phyloP scores from a whole-genome alignment of 1,139 yeast genomes.

The Magnusiomyces suaveolens region DNA sequence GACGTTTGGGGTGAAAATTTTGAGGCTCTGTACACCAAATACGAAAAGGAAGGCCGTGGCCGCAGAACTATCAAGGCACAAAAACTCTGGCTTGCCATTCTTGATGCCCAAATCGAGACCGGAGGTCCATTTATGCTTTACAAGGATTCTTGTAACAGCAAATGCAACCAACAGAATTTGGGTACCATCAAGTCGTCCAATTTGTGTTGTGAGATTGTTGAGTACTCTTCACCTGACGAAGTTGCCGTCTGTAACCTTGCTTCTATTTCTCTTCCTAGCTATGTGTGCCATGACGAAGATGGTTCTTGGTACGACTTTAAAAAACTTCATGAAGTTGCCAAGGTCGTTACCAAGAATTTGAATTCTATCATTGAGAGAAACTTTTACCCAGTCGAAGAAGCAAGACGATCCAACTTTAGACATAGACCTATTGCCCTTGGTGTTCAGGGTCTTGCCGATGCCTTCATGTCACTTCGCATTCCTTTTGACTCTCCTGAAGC shows the following conservation, averaged over 20 bases:
- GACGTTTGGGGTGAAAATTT: constrained; percentile 67
- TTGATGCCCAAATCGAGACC: constrained; percentile 74
- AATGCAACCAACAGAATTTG: constrained; percentile 67
- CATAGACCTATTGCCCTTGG: constrained; percentile 74
- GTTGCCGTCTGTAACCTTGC: constrained; percentile 80
- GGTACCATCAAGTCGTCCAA: constrained; percentile 75
- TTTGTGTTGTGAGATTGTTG: constrained; percentile 75
- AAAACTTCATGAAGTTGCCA: constrained; percentile 51
- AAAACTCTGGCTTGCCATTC: constrained; percentile 64
- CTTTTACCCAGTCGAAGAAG: constrained; percentile 54
- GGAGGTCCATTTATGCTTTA: constrained; percentile 78
- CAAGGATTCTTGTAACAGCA: constrained; percentile 70
- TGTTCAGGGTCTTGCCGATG: constrained; percentile 73
- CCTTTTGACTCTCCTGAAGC: constrained; percentile 64
- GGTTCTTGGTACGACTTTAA: constrained; percentile 45
- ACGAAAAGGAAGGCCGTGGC: constrained; percentile 54
- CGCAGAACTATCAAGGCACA: constrained; percentile 57
- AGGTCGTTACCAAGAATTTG: constrained; percentile 54
- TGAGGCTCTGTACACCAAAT: constrained; percentile 48
- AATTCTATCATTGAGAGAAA: constrained; percentile 61
- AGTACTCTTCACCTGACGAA: constrained; percentile 67
- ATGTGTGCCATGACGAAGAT: constrained; percentile 34
- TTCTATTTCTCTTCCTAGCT: constrained; percentile 65
- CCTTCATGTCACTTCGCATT: constrained; percentile 50
- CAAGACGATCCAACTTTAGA: constrained; percentile 49